These are phyloP conservation scores for Saccharomycopsis sp. DNA, from an alignment of 805 yeast species.

Conservation along the genomic window DNA sequence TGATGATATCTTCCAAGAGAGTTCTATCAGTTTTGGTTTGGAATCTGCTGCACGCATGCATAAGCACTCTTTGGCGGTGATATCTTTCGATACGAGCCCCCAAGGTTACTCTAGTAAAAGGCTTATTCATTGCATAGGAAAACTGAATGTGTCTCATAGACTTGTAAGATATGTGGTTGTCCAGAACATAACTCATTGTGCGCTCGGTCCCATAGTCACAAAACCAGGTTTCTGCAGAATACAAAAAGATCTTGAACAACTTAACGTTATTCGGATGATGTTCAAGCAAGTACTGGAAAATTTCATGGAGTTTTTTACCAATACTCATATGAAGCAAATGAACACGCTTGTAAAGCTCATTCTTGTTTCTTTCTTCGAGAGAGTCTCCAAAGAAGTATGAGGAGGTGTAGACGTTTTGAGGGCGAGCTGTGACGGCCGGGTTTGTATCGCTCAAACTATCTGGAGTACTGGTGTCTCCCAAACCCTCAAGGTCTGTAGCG, in stretches of 20 bases:
- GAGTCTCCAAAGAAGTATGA: conserved; percentile 57
- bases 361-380: conserved; percentile 34
- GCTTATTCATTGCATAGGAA: conserved; percentile 54
- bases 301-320: conserved; percentile 54
- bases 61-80: conserved; percentile 64
- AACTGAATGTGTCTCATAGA: conserved; percentile 52
- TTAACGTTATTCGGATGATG: conserved; percentile 56
- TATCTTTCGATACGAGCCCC: conserved; percentile 65
- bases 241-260: conserved; percentile 50
- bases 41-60: conserved; percentile 64
- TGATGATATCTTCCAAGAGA: conserved; percentile 57
- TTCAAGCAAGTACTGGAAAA: conserved; percentile 38
- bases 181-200: conserved; percentile 47
- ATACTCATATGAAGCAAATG: conserved; percentile 54
- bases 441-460: conserved; percentile 34
- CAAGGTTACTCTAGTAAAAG: conserved; percentile 69
- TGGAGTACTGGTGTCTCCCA: conserved; percentile 3
- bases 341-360: conserved; percentile 39
- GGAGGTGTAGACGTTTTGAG: conserved; percentile 52
- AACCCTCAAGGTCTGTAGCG: too few species aligned
- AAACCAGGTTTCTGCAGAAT: conserved; percentile 66
- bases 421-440: conserved; percentile 48
- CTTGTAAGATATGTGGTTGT: conserved; percentile 42
- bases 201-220: conserved; percentile 72
- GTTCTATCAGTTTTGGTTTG: conserved; percentile 56